These are phyloP conservation scores for Euphorbia celastroides DNA, from an alignment of 441 rosid genomes.

Conservation along the genomic window DNA sequence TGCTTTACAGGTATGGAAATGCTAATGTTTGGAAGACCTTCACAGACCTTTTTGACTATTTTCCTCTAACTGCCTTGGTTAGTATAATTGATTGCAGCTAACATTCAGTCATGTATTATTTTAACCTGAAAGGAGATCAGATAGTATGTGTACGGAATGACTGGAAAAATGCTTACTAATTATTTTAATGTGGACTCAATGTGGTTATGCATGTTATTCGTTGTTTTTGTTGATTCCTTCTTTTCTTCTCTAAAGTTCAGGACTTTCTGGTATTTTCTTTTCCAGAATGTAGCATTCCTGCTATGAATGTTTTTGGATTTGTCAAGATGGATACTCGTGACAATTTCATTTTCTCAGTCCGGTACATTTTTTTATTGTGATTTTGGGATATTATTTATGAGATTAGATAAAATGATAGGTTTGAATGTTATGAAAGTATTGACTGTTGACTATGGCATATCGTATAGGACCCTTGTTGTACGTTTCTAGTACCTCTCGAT, in stretches of 20 bases:
- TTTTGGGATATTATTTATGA: background rate
- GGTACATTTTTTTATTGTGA: background rate
- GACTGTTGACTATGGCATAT: background rate
- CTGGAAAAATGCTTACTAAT: background rate
- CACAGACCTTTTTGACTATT: constrained; percentile 92
- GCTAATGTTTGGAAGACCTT: constrained; percentile 93
- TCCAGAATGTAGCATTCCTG: too few species aligned
- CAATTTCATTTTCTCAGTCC: background rate
- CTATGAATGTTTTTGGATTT: background rate
- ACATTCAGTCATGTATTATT: background rate
- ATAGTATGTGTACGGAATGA: constrained; percentile 14
- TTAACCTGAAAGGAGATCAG: background rate
- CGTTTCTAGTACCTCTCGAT: too few species aligned
- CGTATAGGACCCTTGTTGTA: too few species aligned
- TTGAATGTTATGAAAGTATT: background rate
- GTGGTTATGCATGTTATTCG: constrained; percentile 10
- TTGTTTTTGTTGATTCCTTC: background rate
- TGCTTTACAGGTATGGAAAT: constrained; percentile 68
- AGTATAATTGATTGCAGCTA: constrained; percentile 25
- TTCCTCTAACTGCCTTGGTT: constrained; percentile 95
- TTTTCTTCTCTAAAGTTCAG: background rate
- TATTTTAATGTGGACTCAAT: constrained; percentile 9
- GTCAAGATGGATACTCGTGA: background rate
- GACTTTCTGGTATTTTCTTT: background rate
- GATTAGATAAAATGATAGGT: background rate